These are phyloP conservation scores for Phytopythium montanum DNA, from an alignment of 352 stramenopile species.

Conservation along the genomic window DNA sequence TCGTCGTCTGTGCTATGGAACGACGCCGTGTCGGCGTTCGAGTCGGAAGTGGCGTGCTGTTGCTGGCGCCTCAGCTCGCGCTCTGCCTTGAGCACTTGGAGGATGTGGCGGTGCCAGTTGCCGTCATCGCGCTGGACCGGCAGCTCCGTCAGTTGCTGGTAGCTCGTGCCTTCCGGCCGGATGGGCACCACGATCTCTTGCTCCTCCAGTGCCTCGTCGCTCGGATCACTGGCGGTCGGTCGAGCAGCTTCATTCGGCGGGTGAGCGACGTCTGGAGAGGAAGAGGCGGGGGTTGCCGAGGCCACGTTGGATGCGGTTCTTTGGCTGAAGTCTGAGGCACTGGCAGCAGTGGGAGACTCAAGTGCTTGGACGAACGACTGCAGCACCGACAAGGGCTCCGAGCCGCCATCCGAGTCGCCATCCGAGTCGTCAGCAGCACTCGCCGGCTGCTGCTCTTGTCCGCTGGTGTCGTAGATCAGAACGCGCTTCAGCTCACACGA, in stretches of 20 bases:
- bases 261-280: too few species aligned
- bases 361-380: neutral
- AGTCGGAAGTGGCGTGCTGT: neutral
- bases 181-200: constrained; percentile 1
- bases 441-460: neutral
- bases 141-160: constrained; percentile 34
- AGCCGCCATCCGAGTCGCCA: neutral
- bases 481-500: neutral
- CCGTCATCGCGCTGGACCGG: constrained; percentile 14
- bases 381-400: neutral
- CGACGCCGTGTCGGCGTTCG: constrained; percentile 6
- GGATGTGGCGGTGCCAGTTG: constrained; percentile 29
- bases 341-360: neutral
- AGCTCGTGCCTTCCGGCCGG: constrained; percentile 17
- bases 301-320: neutral
- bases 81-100: constrained; percentile 35
- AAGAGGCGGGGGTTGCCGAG: neutral
- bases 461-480: neutral
- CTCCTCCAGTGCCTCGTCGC: neutral
- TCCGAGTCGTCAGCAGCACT: neutral
- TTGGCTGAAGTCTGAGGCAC: neutral
- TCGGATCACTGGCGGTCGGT: neutral
- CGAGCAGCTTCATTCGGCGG: too few species aligned
- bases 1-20: neutral
- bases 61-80: constrained; percentile 23